Base-by-base conservation (phyloP, 2,329 filamentous ascomycete species). In the Calycina herbarum region DNA sequence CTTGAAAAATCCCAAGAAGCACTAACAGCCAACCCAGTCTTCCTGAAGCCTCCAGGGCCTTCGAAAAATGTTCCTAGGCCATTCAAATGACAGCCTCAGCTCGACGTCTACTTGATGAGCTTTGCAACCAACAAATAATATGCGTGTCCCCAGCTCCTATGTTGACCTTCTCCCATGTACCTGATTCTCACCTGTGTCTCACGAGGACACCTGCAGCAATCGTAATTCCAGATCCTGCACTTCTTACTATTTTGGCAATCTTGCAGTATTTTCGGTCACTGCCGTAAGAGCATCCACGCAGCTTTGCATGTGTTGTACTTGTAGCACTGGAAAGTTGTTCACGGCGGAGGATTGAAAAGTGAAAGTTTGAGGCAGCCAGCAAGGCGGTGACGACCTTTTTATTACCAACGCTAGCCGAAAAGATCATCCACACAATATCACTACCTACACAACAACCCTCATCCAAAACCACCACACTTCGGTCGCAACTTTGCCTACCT, bases 401-500 rank as follows among this genome's bases (percentile, higher is more conserved):
- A 11, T 20, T 15, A 24, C 45, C n/a, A 20, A 24, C 45, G 45
- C 45, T 51, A 51, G 20, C n/a, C 45, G 45, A 51, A 51, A 51
- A 51, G 45, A 51, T 51, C 45, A 24, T 24, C 45, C 45, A 51
- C 45, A 51, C 42, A 51, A 51, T 51, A 51, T 51, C 45, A 51
- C 27, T 3, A 29, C 27, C 27, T 3, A 29, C 27, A 29, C 45
- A 51, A 51, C 45, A 51, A 51, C 45, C 20, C 7, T 2, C 45
- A 27, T 24, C 45, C 45, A 51, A 51, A 51, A 11, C 45, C 45
- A 51, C 45, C n/a, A 51, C n/a, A n/a, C 6, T 62, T 48, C 66
- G 61, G 64, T 63, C 66, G 48, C 56, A 59, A 64, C 56, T 24
- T 45, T 57, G 58, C 62, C 61, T 57, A 69, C 57, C 65, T 51